Evolutionary conservation across 2,329 filamentous ascomycete species (phyloP), one percentile per base, ranked within the genome.

Genomic region (Tympanopsis confertula): DNA sequence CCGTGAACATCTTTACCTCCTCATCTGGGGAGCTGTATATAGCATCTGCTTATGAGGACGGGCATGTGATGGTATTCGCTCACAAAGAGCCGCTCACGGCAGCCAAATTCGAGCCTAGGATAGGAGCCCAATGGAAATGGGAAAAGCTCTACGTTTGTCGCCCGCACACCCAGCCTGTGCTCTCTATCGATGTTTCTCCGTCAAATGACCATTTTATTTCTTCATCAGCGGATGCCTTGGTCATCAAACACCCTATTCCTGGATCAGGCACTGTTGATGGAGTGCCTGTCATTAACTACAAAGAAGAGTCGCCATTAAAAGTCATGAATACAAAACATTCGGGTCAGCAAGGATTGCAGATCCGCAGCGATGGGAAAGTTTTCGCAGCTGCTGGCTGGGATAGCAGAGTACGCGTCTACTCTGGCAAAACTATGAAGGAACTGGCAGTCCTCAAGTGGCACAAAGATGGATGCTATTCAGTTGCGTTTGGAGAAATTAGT

Each of bases 381-480:
- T 82, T 95, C 45, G 86, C 83, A 3, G 96, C 89, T 0, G 89
- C 86, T 0, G 91, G 91, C 3, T 98, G 91, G 91, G 91, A 98
- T 56, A 71, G 77, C 2, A 75, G 78, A 35, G 66, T 88, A 1
- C 69, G 91, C 5, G 78, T 96, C 1, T 98, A 96, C 56, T 82
- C 82, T 3, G 62, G 71, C 35, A 86, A 82, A 57, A 82, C 78
- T 0, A 69, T 96, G 66, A 84, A 81, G 50, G 88, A 96, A 57
- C 59, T 96, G 10, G 91, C 89, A 0, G 86, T 95, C 39, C 62
- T 96, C 44, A 94, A 93, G 58, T 96, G 89, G 89, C 91, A 96
- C 58, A 78, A 82, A 47, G 81, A 84, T 20, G 88, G 88, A 1
- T 88, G 86, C 45, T 95, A 91, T 59, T 74, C 85, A 3, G 71